Evolutionary conservation across 1,284 basidiomycete species (phyloP), one percentile per base, ranked within the genome.

Genomic region (Papiliotrema nemorosa): DNA sequence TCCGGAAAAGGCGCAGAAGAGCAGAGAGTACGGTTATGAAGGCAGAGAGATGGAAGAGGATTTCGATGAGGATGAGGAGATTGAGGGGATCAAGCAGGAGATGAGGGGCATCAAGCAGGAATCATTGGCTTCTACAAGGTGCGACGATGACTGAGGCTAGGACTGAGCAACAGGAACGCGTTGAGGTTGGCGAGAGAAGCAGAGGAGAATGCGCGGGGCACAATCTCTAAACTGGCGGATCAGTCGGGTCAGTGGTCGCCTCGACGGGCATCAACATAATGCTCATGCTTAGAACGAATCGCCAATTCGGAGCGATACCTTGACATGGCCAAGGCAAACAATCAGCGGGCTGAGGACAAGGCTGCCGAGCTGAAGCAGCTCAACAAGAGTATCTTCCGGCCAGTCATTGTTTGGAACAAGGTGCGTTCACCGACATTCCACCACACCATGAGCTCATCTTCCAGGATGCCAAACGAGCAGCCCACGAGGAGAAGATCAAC

Each of bases 251-350:
- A 50, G 82, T 74, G 0, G 13, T 20, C 26, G 21, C 35, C 6
- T 5, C 18, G n/a, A 39, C 31, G 13, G 12, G 40, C 16, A 18
- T 7, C 22, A 22, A n/a, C 21, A 12, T 24, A 27, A 47, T 9
- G 25, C 42, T 42, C 37, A 55, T 43, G 20, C 3, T n/a, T 53
- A 77, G 77, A 79, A 57, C 70, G 74, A 69, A 82, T 99, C 56
- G 94, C 90, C 44, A 91, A 93, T 72, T 96, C 94, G 16, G 94
- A 98, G 74, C 87, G 91, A 55, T 88, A 97, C 75, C 82, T 98
- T 51, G 96, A 98, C 70, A 82, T 96, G 50, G 81, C 93, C 53
- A 97, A 92, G 77, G 87, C 88, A 13, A 86, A 96, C 74, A 87
- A 90, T 24, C 78, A 81, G 45, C 84, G 90, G 5, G 94, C 96